Conservation (phyloP, 371 early-diverging fungal genomes). For the Actinomortierella wolfii region DNA sequence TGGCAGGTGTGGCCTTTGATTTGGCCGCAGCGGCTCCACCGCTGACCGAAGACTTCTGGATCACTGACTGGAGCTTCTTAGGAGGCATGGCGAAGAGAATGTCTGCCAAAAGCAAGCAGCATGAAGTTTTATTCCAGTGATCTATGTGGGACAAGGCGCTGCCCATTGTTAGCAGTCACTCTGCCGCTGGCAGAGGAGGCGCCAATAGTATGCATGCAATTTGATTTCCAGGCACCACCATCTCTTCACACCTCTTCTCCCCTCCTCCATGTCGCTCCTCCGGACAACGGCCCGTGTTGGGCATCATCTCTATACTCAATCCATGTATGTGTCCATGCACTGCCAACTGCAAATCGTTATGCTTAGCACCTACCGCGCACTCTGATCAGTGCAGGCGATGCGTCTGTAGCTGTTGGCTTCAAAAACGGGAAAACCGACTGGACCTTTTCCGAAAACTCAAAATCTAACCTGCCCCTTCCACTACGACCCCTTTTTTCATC, state of each 20-base stretch:
- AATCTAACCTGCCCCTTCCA: background rate
- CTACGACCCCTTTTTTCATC: background rate
- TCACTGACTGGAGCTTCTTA: constrained; percentile 38
- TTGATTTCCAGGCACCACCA: too few relatives aligned
- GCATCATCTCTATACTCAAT: constrained; percentile 16
- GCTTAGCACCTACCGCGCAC: too few relatives aligned
- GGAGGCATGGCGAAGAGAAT: constrained; percentile 24
- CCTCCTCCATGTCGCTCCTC: constrained; percentile 16
- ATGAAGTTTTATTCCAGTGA: too few relatives aligned
- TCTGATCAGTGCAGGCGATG: too few relatives aligned
- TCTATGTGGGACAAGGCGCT: too few relatives aligned
- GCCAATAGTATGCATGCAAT: too few relatives aligned
- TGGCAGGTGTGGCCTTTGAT: constrained; percentile 8
- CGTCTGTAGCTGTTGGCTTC: too few relatives aligned
- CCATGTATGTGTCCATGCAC: constrained; percentile 14
- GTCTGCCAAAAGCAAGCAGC: too few relatives aligned
- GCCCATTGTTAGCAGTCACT: constrained; percentile 21
- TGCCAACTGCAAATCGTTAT: too few relatives aligned
- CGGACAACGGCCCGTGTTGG: constrained; percentile 16
- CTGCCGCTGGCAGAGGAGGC: too few relatives aligned
- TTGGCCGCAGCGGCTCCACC: background rate
- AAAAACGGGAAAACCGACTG: too few relatives aligned
- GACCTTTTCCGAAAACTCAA: too few relatives aligned
- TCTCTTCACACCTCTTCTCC: background rate
- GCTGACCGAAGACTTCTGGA: constrained; percentile 16